Conservation (phyloP, 2,329 filamentous ascomycete species). For the Claviceps cyperi region DNA sequence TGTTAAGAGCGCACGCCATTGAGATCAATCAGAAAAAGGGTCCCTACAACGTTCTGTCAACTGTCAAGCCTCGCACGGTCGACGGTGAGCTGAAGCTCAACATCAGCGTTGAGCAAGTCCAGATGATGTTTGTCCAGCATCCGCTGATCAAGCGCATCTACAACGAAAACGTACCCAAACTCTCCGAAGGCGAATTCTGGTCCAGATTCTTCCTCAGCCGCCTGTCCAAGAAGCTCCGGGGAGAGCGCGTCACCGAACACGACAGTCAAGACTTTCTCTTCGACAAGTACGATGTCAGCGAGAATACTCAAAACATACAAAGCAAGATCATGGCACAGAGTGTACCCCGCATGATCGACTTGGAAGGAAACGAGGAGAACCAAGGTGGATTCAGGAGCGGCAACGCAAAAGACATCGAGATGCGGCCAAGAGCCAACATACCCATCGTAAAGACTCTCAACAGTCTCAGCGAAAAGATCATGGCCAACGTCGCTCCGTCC, state of each 20-base stretch:
- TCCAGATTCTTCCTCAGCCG: slow-evolving; percentile 84
- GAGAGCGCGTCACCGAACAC: slow-evolving; percentile 67
- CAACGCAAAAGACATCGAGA: slow-evolving; percentile 79
- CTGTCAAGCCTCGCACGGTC: slow-evolving; percentile 53
- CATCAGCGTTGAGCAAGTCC: slow-evolving; percentile 81
- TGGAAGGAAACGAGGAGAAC: slow-evolving; percentile 91
- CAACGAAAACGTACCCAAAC: slow-evolving; percentile 77
- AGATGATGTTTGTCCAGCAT: slow-evolving; percentile 85
- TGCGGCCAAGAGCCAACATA: slow-evolving; percentile 69
- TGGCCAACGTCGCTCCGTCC: slow-evolving; percentile 70
- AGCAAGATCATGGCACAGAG: slow-evolving; percentile 44
- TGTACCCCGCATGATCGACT: slow-evolving; percentile 78
- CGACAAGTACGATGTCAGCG: slow-evolving; percentile 69
- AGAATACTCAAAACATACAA: slow-evolving; percentile 42
- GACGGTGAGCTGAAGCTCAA: slow-evolving; percentile 56
- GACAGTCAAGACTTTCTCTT: slow-evolving; percentile 68
- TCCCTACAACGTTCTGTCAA: slow-evolving; percentile 84
- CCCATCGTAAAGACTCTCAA: slow-evolving; percentile 86
- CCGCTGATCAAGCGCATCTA: slow-evolving; percentile 82
- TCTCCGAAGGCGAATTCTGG: slow-evolving; percentile 78
- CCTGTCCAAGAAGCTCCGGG: slow-evolving; percentile 79
- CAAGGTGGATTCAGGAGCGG: slow-evolving; percentile 69
- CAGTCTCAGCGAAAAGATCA: slow-evolving; percentile 80
- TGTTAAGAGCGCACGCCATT: slow-evolving; percentile 81
- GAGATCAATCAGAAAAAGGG: slow-evolving; percentile 76